Percentiles rank a stretch among this genome's conserved stretches.
Evolutionary conservation across 352 stramenopile species (phyloP).

Genomic region (Pythium brachiatum): DNA sequence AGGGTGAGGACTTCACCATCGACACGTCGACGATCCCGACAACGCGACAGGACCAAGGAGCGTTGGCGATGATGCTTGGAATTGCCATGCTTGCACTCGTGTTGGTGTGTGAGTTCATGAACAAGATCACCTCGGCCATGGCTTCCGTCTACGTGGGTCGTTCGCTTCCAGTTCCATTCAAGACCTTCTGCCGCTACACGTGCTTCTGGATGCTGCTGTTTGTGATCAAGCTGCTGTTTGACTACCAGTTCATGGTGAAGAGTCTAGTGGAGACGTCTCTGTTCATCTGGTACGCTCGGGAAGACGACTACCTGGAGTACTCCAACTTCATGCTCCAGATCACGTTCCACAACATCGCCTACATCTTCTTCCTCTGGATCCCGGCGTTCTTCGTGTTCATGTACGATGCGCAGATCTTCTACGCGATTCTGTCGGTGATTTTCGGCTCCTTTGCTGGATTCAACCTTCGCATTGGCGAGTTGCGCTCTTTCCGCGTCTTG

Average conservation of each 20-base stretch:
- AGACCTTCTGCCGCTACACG: conserved; percentile 65
- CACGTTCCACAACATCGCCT: conserved; percentile 80
- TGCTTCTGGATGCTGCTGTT: conserved; percentile 82
- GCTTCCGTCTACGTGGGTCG: conserved; percentile 72
- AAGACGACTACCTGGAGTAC: conserved; percentile 69
- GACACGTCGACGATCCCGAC: conserved; percentile 27
- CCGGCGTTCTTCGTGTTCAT: conserved; percentile 81
- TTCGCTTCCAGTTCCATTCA: conserved; percentile 64
- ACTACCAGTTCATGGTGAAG: conserved; percentile 85
- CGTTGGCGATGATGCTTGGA: conserved; percentile 62
- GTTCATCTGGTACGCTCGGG: conserved; percentile 80
- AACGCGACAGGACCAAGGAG: conserved; percentile 55
- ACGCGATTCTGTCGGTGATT: conserved; percentile 66
- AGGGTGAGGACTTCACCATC: neutral
- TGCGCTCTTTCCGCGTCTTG: conserved; percentile 82
- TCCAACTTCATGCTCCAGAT: conserved; percentile 82
- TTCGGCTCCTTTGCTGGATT: conserved; percentile 80
- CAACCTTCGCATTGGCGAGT: conserved; percentile 77
- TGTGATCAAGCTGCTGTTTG: conserved; percentile 67
- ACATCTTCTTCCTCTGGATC: conserved; percentile 83
- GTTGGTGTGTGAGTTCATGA: conserved; percentile 65
- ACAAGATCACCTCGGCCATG: conserved; percentile 73
- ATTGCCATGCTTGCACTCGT: conserved; percentile 41
- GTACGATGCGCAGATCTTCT: conserved; percentile 87
- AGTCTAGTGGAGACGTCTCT: conserved; percentile 73